Evolutionary conservation across 2,329 filamentous ascomycete genomes (phyloP).

Genomic region (Acrocalymma vagum): DNA sequence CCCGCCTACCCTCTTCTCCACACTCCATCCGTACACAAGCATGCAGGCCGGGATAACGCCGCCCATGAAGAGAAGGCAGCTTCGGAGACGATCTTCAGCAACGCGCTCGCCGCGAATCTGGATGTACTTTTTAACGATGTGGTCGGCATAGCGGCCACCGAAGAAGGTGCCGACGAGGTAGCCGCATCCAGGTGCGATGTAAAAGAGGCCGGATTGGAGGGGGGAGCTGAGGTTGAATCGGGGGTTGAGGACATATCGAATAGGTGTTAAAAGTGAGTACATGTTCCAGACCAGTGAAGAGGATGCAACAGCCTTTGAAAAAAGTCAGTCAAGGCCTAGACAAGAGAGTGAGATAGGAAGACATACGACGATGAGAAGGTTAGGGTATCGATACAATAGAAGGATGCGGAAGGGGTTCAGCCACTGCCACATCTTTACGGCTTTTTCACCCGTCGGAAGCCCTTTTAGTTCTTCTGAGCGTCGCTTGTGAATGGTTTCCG

Average conservation of each 20-base stretch:
- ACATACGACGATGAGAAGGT: constrained; percentile 63
- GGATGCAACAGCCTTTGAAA: constrained; percentile 60
- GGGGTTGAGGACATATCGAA: constrained; percentile 77
- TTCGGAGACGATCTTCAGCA: constrained; percentile 72
- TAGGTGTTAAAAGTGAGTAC: constrained; percentile 73
- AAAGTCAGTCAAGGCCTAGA: not conserved
- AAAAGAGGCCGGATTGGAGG: constrained; percentile 75
- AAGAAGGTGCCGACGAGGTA: constrained; percentile 75
- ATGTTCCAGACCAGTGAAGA: constrained; percentile 78
- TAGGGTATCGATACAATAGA: constrained; percentile 72
- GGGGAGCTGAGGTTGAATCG: constrained; percentile 74
- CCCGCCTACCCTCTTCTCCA: constrained; percentile 64
- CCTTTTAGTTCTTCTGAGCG: constrained; percentile 69
- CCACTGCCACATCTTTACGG: constrained; percentile 66
- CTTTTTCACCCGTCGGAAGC: constrained; percentile 59
- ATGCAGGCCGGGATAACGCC: constrained; percentile 68
- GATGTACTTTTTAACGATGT: constrained; percentile 71
- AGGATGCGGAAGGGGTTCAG: constrained; percentile 73
- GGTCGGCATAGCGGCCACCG: constrained; percentile 76
- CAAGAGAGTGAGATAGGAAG: not conserved
- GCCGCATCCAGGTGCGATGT: constrained; percentile 75
- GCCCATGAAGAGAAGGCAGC: constrained; percentile 63
- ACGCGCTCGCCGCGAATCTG: constrained; percentile 67
- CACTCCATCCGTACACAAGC: constrained; percentile 73
- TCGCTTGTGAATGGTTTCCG: constrained; percentile 75